Conservation (phyloP, 805 yeast species). For the Yarrowia sp. region DNA sequence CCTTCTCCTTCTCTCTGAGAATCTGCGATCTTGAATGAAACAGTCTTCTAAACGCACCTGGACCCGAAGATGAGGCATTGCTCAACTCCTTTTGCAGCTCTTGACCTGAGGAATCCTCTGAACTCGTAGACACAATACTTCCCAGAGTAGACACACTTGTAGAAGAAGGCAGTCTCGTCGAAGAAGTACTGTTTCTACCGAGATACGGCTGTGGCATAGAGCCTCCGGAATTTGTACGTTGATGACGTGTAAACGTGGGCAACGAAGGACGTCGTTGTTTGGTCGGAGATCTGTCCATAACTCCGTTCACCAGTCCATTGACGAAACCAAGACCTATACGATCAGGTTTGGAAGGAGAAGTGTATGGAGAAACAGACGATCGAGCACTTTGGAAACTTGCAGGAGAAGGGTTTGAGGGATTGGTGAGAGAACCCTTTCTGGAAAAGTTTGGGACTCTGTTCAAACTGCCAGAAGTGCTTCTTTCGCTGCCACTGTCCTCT, state of each 20-base stretch:
- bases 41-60: slow-evolving; percentile 1
- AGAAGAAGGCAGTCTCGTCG: background rate
- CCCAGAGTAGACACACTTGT: background rate
- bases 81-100: slow-evolving; percentile 12
- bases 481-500: slow-evolving; percentile 4
- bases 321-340: slow-evolving; percentile 2
- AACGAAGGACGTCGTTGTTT: slow-evolving; percentile 4
- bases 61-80: background rate
- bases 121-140: background rate
- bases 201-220: slow-evolving; percentile 13
- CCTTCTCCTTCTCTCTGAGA: background rate
- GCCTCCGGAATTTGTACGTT: slow-evolving; percentile 3
- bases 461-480: background rate
- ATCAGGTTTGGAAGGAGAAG: slow-evolving; percentile 16
- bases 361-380: slow-evolving; percentile 3
- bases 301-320: slow-evolving; percentile 1
- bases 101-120: background rate
- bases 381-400: background rate
- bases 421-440: background rate
- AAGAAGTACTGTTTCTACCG: background rate
- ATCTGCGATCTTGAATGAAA: slow-evolving; percentile 16
- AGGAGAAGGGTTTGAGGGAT: slow-evolving; percentile 4
- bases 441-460: background rate
- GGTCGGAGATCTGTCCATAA: background rate
- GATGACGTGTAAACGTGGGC: slow-evolving; percentile 5